Evolutionary conservation across 1,139 yeast genomes (phyloP).

Genomic region (Entelexis sorbosivorans): DNA sequence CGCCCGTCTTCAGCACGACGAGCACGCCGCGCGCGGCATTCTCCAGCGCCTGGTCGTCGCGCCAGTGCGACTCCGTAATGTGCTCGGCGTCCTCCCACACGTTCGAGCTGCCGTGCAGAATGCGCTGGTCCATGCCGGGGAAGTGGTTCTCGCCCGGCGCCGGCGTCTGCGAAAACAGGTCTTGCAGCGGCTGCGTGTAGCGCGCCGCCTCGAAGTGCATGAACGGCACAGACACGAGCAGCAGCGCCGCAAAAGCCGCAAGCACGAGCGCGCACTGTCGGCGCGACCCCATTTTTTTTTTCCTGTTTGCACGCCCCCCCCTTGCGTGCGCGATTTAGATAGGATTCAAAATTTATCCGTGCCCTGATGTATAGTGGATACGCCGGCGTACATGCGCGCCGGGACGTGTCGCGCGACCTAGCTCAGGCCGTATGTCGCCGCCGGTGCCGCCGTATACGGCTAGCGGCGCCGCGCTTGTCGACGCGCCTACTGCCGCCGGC

Average conservation of each 20-base stretch:
- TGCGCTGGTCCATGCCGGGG: not conserved
- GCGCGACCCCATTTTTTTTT: not conserved
- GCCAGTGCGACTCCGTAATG: not conserved
- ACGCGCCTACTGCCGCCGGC: too few species aligned
- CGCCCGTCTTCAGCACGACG: constrained; percentile 32
- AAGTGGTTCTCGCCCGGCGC: not conserved
- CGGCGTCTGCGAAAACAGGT: not conserved
- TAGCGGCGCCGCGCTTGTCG: too few species aligned
- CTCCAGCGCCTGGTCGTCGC: not conserved
- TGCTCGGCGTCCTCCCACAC: constrained; percentile 3
- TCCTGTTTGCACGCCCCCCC: too few species aligned
- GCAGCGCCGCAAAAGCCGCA: not conserved
- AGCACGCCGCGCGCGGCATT: constrained; percentile 16
- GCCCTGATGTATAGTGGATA: not conserved
- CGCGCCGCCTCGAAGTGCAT: not conserved
- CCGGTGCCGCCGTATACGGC: too few species aligned
- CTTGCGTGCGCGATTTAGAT: too few species aligned
- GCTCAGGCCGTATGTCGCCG: too few species aligned
- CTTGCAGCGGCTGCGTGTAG: not conserved
- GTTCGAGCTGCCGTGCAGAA: not conserved
- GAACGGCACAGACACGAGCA: not conserved
- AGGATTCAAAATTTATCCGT: not conserved
- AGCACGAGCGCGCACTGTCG: not conserved
- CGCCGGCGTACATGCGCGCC: too few species aligned
- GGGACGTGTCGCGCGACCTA: too few species aligned